phyloP scores from a whole-genome alignment of 495 filamentous ascomycete genomes.

The Cenococcum geophilum region DNA sequence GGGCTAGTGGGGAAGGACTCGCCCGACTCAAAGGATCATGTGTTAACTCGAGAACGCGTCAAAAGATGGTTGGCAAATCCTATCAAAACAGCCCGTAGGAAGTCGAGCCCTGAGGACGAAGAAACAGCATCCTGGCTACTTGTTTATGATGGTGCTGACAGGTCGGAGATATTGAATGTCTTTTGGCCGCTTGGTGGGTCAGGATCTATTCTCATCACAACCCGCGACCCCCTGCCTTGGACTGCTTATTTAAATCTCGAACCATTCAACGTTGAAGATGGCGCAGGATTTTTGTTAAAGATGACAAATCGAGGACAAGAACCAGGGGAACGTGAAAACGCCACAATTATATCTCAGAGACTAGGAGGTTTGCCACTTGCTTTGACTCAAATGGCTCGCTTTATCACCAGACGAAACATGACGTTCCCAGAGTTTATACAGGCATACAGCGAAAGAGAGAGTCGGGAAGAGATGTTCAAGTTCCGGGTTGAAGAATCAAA shows the following conservation, averaged over 20 bases:
- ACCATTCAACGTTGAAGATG: slow-evolving; percentile 15
- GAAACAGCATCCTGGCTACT: slow-evolving; percentile 14
- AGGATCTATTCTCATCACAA: slow-evolving; percentile 23
- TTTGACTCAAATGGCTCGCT: slow-evolving; percentile 9
- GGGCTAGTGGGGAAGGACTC: slow-evolving; percentile 24
- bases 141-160: slow-evolving; percentile 16
- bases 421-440: slow-evolving; percentile 13
- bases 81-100: slow-evolving; percentile 3
- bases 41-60: slow-evolving; percentile 20
- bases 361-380: slow-evolving; percentile 10
- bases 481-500: slow-evolving; percentile 3
- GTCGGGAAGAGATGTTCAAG: slow-evolving; percentile 5
- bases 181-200: slow-evolving; percentile 12
- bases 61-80: slow-evolving; percentile 23
- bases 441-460: slow-evolving; percentile 1
- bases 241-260: slow-evolving; percentile 6
- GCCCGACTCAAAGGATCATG: slow-evolving; percentile 19
- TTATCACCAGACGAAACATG: slow-evolving; percentile 4
- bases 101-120: not conserved
- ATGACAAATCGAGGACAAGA: not conserved
- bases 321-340: not conserved
- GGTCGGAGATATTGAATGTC: slow-evolving; percentile 11
- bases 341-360: slow-evolving; percentile 1
- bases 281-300: slow-evolving; percentile 6
- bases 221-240: slow-evolving; percentile 13